Evolutionary conservation across 2,329 filamentous ascomycete species (phyloP).

Genomic region (Neopestalotiopsis rosae): DNA sequence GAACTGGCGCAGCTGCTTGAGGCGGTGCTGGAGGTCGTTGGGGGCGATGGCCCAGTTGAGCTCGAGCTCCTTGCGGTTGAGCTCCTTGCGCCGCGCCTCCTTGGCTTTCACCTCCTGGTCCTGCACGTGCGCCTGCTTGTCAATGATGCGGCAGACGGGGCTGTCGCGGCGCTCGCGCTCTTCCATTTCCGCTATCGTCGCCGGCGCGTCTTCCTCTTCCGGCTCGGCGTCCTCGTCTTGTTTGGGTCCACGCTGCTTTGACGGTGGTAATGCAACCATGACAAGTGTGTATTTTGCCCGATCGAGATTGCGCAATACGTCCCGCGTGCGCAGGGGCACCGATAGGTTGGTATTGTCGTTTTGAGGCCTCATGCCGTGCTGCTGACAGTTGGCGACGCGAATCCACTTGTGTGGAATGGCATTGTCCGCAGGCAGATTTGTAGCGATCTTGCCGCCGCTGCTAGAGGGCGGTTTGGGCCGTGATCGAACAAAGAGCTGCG

Average conservation of each 20-base stretch:
- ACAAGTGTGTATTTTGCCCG: constrained; percentile 26
- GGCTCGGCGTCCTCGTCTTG: constrained; percentile 12
- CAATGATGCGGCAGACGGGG: constrained; percentile 71
- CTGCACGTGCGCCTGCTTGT: constrained; percentile 51
- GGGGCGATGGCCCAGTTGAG: constrained; percentile 84
- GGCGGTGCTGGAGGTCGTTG: constrained; percentile 75
- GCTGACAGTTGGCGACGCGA: constrained; percentile 34
- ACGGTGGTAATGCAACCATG: constrained; percentile 35
- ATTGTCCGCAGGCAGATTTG: constrained; percentile 44
- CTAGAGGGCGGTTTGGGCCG: not conserved
- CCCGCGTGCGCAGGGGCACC: constrained; percentile 26
- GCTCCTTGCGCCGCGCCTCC: constrained; percentile 47
- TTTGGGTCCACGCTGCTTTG: constrained; percentile 13
- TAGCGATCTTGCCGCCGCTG: not conserved
- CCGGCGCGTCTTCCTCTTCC: constrained; percentile 15
- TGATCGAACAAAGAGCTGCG: not conserved
- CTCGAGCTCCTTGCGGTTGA: constrained; percentile 77
- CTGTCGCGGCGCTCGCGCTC: constrained; percentile 28
- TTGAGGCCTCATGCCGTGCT: not conserved
- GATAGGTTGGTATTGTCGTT: constrained; percentile 20
- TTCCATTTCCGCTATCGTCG: constrained; percentile 40
- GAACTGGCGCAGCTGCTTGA: constrained; percentile 72
- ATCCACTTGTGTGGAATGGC: constrained; percentile 48
- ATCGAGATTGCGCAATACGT: constrained; percentile 27
- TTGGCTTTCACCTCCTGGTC: constrained; percentile 47